Evolutionary conservation across 2,329 filamentous ascomycete genomes (phyloP), one percentile per base, ranked within the genome.

Genomic region (Colletotrichum tabaci): DNA sequence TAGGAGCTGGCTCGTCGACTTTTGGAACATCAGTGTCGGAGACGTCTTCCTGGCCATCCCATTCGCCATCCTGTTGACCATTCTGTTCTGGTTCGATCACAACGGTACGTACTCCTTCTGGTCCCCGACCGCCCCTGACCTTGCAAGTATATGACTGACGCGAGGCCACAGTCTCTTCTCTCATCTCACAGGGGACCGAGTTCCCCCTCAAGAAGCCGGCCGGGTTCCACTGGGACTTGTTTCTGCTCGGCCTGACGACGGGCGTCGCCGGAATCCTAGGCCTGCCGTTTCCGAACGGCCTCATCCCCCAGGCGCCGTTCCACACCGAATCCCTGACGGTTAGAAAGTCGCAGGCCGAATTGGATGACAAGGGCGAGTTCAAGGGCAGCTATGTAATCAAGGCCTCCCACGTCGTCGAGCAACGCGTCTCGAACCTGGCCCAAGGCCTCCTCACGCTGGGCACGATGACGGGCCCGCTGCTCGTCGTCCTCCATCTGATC

Each of bases 51-150:
- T 95, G 53, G 94, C 95, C 1, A 88, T 97, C n/a, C 95, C 95
- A 0, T 97, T 97, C 82, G 94, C 94, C 0, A 78, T 97, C 44
- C 84, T 97, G 1, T 85, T 97, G 18, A 97, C 94, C 0, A 91
- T 97, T 26, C 83, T 97, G 5, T 97, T 97, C 79, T 97, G 93
- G 84, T 97, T 96, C 79, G 94, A 97, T 77, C 94, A 97, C 78
- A 97, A 96, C 76, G 92, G 92, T 93, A 84, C 73, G 84, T 93
- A 84, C 73, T 84, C 10, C 18, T 6, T 56, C 47, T 58, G 44
- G 9, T 53, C 12, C 13, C 40, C 13, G 15, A 8, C 9, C 13
- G 16, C 8, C 9, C 16, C 26, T 13, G 3, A 2, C 35, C 23
- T 15, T 16, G 35, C 21, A 3, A 6, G 2, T 4, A 26, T 2